Conservation (phyloP, 441 rosid species). For the Eruca vesicaria region DNA sequence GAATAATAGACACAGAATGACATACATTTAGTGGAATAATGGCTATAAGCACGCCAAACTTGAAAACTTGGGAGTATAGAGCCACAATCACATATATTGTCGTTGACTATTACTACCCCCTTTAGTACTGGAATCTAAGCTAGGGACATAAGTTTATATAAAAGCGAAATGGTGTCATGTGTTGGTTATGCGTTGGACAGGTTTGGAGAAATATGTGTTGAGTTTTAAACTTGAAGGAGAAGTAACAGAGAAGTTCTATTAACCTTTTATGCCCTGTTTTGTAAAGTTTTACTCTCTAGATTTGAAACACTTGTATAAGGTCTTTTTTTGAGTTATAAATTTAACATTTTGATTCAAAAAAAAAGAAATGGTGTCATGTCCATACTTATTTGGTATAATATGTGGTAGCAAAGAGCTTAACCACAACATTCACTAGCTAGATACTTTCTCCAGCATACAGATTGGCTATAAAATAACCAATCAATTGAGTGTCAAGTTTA, state of each 20-base stretch:
- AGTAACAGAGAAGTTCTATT: too few relatives aligned
- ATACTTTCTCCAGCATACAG: not conserved
- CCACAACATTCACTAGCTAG: not conserved
- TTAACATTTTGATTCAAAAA: too few relatives aligned
- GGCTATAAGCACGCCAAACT: not conserved
- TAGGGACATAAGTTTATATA: too few relatives aligned
- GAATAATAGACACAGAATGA: not conserved
- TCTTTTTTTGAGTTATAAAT: too few relatives aligned
- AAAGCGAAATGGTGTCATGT: too few relatives aligned
- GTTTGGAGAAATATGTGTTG: too few relatives aligned
- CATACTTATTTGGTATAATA: not conserved
- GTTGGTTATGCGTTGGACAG: too few relatives aligned
- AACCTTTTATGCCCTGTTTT: too few relatives aligned
- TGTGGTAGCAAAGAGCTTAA: not conserved
- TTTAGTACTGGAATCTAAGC: too few relatives aligned
- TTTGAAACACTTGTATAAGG: too few relatives aligned
- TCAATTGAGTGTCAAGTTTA: not conserved
- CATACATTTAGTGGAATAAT: not conserved
- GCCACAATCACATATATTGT: not conserved
- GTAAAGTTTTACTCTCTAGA: too few relatives aligned
- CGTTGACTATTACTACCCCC: not conserved
- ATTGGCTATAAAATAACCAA: slow-evolving; percentile 10
- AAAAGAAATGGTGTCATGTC: not conserved
- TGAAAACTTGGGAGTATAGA: not conserved
- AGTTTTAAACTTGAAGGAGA: too few relatives aligned